These are phyloP conservation scores for Amphichorda felina DNA, from an alignment of 2,329 filamentous ascomycete species.

Conservation along the genomic window DNA sequence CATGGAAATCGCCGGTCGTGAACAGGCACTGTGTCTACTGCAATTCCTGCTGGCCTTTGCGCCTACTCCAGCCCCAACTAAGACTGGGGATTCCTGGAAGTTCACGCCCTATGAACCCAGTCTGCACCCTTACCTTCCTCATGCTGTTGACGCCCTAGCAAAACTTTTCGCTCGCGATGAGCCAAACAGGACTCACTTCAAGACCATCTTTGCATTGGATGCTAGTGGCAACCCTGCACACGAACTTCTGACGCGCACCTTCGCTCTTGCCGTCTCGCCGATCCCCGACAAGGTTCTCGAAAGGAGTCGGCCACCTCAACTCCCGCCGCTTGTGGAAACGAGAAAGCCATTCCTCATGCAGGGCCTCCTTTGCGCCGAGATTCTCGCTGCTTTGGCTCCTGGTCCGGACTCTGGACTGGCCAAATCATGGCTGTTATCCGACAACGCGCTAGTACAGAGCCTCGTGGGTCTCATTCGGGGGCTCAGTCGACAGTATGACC, in stretches of 20 bases:
- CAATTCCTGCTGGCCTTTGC: constrained; percentile 88
- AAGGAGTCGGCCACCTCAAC: constrained; percentile 43
- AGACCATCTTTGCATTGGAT: constrained; percentile 68
- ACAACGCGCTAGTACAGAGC: constrained; percentile 73
- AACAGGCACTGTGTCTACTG: constrained; percentile 77
- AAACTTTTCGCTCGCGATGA: constrained; percentile 90
- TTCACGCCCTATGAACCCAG: constrained; percentile 74
- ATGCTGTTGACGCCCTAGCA: constrained; percentile 80
- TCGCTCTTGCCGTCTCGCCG: constrained; percentile 75
- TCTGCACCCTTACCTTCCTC: constrained; percentile 77
- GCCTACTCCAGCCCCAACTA: constrained; percentile 57
- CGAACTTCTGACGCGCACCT: constrained; percentile 76
- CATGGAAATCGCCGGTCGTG: constrained; percentile 71
- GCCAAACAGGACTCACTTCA: constrained; percentile 79
- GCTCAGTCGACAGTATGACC: constrained; percentile 52
- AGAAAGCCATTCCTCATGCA: constrained; percentile 88
- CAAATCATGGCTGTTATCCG: constrained; percentile 68
- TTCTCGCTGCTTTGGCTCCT: constrained; percentile 65
- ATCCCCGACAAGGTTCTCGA: constrained; percentile 54
- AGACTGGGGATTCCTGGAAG: constrained; percentile 46
- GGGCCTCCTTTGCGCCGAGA: constrained; percentile 80
- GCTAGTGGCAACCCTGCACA: constrained; percentile 50
- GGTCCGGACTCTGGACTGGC: constrained; percentile 62
- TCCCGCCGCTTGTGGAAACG: constrained; percentile 61
- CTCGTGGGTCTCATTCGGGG: constrained; percentile 65